Percentiles rank a stretch among this genome's conserved stretches.
Conservation (phyloP, 768 basidiomycete genomes). For the Omphalotus guepiniiformis region DNA sequence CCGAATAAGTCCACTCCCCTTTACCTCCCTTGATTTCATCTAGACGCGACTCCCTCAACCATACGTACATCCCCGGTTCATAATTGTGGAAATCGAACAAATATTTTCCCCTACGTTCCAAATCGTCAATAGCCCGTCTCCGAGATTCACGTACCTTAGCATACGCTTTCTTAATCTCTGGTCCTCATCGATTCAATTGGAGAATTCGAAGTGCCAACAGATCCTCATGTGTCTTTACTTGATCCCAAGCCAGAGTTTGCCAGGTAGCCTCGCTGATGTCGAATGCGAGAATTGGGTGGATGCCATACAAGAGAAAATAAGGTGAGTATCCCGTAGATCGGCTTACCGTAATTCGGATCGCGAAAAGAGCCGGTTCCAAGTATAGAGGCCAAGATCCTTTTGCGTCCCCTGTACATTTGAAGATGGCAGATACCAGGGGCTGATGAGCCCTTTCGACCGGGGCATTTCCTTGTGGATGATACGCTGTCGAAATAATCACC, state of each 20-base stretch:
- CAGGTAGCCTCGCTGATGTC: constrained; percentile 26
- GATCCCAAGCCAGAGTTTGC: constrained; percentile 23
- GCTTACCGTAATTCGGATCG: constrained; percentile 20
- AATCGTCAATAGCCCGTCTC: constrained; percentile 18
- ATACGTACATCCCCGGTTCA: constrained; percentile 24
- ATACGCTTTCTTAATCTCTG: constrained; percentile 12
- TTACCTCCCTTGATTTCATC: constrained; percentile 27
- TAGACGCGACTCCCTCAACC: constrained; percentile 26
- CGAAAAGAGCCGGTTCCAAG: constrained; percentile 20
- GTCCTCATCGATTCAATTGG: constrained; percentile 19
- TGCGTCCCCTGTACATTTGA: constrained; percentile 17
- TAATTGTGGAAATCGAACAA: constrained; percentile 16
- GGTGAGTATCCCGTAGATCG: constrained; percentile 27
- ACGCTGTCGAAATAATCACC: constrained; percentile 23
- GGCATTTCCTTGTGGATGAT: constrained; percentile 28
- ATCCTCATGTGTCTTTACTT: constrained; percentile 17
- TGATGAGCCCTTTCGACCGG: constrained; percentile 25
- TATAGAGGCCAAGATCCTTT: constrained; percentile 23
- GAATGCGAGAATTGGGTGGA: constrained; percentile 24
- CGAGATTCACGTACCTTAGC: constrained; percentile 12
- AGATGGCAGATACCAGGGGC: constrained; percentile 17
- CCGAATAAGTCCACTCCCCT: constrained; percentile 22
- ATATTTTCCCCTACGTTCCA: constrained; percentile 13
- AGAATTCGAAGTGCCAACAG: constrained; percentile 19
- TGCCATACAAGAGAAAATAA: constrained; percentile 27